Percentiles rank a stretch among this genome's conserved stretches.
Conservation (phyloP, 108 stramenopile species). For the Seminavis robusta region DNA sequence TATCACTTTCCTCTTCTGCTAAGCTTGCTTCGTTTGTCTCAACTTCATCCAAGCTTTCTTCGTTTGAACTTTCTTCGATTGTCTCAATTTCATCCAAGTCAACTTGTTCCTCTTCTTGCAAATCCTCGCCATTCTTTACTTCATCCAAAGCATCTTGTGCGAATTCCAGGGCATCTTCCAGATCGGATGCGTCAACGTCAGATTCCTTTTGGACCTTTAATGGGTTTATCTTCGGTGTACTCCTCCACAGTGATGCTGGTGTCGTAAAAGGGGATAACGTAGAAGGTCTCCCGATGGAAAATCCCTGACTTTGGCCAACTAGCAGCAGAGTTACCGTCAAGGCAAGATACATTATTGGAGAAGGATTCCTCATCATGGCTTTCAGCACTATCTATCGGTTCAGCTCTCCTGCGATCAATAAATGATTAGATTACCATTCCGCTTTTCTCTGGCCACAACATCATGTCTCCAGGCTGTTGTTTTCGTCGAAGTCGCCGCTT, state of each 20-base stretch:
- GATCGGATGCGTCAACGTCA: background rate
- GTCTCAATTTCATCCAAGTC: background rate
- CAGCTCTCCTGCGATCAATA: too few species aligned
- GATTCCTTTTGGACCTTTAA: background rate
- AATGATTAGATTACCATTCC: too few species aligned
- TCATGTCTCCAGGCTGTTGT: too few species aligned
- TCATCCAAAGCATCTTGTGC: background rate
- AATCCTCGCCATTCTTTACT: background rate
- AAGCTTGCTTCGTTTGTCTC: background rate
- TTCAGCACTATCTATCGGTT: too few species aligned
- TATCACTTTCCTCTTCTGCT: background rate
- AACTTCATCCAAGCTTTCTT: background rate
- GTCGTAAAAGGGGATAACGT: background rate
- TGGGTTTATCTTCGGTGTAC: background rate
- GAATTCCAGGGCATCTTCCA: background rate
- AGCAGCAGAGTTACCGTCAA: too few species aligned
- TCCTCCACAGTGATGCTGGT: background rate
- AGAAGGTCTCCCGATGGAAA: too few species aligned
- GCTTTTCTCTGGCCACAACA: too few species aligned
- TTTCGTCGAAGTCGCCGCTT: too few species aligned
- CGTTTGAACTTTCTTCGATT: background rate
- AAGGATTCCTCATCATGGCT: too few species aligned
- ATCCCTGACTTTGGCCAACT: too few species aligned
- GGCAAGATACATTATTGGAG: too few species aligned
- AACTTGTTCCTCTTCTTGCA: background rate